Percentiles rank a stretch among this genome's conserved stretches.
Conservation (phyloP, 2,329 filamentous ascomycete species). For the Alternaria gansuensis region DNA sequence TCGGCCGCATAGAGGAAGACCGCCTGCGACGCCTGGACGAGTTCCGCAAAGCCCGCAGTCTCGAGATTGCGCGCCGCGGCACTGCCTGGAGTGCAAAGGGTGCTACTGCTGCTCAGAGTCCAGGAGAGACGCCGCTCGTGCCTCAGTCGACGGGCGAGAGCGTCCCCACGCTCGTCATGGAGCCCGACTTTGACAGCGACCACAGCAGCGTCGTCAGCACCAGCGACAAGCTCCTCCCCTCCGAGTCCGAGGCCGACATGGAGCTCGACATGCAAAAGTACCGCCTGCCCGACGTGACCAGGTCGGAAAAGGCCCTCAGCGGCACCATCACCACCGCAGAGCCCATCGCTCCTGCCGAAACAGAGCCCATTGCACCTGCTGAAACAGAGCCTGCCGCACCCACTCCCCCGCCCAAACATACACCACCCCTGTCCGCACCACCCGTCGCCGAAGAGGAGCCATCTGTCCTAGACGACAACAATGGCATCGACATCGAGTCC, state of each 20-base stretch:
- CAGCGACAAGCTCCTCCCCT: slow-evolving; percentile 64
- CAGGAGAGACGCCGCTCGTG: slow-evolving; percentile 34
- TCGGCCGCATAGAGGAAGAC: slow-evolving; percentile 75
- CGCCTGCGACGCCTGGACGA: slow-evolving; percentile 75
- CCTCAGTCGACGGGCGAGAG: slow-evolving; percentile 51
- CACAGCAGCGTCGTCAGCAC: slow-evolving; percentile 60
- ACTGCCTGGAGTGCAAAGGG: slow-evolving; percentile 72
- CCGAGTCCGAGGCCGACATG: slow-evolving; percentile 58
- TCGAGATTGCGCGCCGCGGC: slow-evolving; percentile 70
- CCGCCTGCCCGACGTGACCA: slow-evolving; percentile 74
- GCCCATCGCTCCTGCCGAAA: slow-evolving; percentile 26
- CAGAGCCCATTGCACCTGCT: slow-evolving; percentile 2
- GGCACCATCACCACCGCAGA: slow-evolving; percentile 47
- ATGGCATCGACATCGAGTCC: slow-evolving; percentile 61
- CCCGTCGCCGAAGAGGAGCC: slow-evolving; percentile 51
- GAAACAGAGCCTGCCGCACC: slow-evolving; percentile 11
- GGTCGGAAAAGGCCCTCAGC: slow-evolving; percentile 63
- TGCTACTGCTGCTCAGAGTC: slow-evolving; percentile 14
- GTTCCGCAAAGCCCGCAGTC: slow-evolving; percentile 66
- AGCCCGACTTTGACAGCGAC: slow-evolving; percentile 56
- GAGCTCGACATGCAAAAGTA: slow-evolving; percentile 74
- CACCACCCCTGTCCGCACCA: slow-evolving; percentile 38
- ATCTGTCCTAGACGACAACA: slow-evolving; percentile 47
- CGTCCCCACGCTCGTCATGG: slow-evolving; percentile 52
- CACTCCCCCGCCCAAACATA: slow-evolving; percentile 21